A percentile compares a stretch with the other conserved stretches of the same genome.
Evolutionary conservation across 73 alveolate species (phyloP).

Genomic region (Paramecium primaurelia): DNA sequence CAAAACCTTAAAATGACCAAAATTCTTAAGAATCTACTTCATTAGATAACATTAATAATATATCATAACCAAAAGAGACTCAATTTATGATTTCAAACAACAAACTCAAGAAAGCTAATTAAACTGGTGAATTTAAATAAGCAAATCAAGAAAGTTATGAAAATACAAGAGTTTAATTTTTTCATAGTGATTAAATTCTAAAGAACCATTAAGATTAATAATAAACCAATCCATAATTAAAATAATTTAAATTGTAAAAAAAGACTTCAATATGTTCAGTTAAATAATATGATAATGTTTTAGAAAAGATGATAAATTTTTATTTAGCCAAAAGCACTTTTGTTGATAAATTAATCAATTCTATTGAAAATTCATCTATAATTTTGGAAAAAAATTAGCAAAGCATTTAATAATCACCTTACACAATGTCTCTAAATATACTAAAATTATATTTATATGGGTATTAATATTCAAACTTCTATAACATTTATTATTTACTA

Average conservation of each 20-base stretch:
- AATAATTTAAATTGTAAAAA: neutral
- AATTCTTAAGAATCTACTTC: neutral
- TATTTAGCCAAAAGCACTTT: neutral
- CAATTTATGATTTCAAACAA: neutral
- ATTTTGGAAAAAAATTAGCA: neutral
- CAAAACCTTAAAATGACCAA: neutral
- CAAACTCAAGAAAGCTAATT: neutral
- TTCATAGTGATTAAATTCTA: neutral
- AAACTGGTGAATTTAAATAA: neutral
- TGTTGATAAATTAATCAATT: neutral
- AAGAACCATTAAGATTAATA: neutral
- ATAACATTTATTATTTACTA: neutral
- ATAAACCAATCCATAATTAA: neutral
- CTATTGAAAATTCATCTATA: neutral
- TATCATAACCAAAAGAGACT: neutral
- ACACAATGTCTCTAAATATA: neutral
- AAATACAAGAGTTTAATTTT: no score
- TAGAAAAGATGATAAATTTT: neutral
- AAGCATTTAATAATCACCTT: neutral
- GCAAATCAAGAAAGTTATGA: neutral
- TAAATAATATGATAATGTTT: neutral
- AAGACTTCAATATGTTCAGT: neutral
- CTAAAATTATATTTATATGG: neutral
- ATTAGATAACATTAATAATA: neutral
- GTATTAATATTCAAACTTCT: neutral